Evolutionary conservation across 805 yeast genomes (phyloP).

Genomic region (Ogataea paradorogensis): DNA sequence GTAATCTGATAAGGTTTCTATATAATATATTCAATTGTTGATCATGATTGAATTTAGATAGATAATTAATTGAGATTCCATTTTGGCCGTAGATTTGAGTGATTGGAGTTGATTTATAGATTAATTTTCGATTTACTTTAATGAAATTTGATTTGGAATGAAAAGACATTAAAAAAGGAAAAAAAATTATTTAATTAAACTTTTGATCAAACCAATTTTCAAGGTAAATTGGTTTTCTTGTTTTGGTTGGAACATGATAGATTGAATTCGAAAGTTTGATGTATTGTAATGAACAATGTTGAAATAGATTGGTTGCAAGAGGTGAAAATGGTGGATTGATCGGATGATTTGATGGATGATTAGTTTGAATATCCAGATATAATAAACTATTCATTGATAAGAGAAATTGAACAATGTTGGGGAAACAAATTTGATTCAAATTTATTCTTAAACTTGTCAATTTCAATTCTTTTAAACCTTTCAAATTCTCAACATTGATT

Average conservation of each 20-base stretch:
- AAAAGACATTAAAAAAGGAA: neutral
- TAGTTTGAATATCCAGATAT: constrained; percentile 4
- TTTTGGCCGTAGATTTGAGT: constrained; percentile 21
- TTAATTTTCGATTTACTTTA: neutral
- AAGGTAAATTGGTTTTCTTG: constrained; percentile 21
- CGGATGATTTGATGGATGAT: too few species aligned
- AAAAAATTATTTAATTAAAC: neutral
- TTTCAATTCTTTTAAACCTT: neutral
- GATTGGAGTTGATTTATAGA: constrained; percentile 15
- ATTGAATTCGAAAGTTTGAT: constrained; percentile 21
- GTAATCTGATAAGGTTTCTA: constrained; percentile 21
- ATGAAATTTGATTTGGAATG: constrained; percentile 3
- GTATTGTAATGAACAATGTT: constrained; percentile 11
- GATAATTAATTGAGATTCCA: constrained; percentile 17
- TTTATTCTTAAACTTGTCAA: neutral
- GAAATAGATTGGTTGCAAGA: neutral
- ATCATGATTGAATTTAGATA: constrained; percentile 9
- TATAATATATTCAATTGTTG: constrained; percentile 17
- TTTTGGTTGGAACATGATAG: constrained; percentile 15
- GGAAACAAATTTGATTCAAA: too few species aligned
- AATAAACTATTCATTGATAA: neutral
- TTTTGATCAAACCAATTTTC: constrained; percentile 24
- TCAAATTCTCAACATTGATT: neutral
- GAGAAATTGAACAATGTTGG: neutral
- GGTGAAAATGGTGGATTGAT: neutral